A percentile compares a stretch with the other conserved stretches of the same genome.
Evolutionary conservation across 805 yeast species (phyloP).

Genomic region (Metschnikowia cerradonensis): DNA sequence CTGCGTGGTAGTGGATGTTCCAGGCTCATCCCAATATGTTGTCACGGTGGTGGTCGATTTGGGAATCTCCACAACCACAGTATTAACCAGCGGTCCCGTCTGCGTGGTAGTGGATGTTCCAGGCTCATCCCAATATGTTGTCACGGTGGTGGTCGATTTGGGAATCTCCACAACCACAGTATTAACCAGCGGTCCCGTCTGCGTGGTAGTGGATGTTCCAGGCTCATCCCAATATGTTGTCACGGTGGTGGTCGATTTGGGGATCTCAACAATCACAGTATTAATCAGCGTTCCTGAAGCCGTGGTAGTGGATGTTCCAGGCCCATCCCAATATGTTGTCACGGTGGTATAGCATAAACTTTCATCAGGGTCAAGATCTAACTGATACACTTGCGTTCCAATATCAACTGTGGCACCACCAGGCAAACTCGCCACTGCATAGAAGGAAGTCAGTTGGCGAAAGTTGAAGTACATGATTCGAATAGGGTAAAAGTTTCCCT

Average conservation of each 20-base stretch:
- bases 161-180: background rate
- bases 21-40: conserved; percentile 8
- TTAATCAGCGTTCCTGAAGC: conserved; percentile 7
- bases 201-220: background rate
- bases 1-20: background rate
- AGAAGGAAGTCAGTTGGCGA: conserved; percentile 9
- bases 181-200: background rate
- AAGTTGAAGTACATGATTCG: conserved; percentile 4
- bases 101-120: background rate
- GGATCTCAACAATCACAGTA: conserved; percentile 16
- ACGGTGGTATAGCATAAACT: conserved; percentile 6
- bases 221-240: conserved; percentile 12
- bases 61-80: background rate
- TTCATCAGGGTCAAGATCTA: conserved; percentile 1
- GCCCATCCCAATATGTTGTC: conserved; percentile 4
- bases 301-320: conserved; percentile 1
- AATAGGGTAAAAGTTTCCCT: conserved; percentile 1
- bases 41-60: conserved; percentile 8
- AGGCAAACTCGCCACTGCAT: background rate
- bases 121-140: conserved; percentile 10
- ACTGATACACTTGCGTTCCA: conserved; percentile 9
- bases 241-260: conserved; percentile 3
- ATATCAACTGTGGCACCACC: conserved; percentile 2
- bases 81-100: background rate
- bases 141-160: conserved; percentile 3